Percentiles rank a stretch among this genome's conserved stretches.
Conservation (phyloP, 192 early-diverging fungal species). For the Backusella luteola region DNA sequence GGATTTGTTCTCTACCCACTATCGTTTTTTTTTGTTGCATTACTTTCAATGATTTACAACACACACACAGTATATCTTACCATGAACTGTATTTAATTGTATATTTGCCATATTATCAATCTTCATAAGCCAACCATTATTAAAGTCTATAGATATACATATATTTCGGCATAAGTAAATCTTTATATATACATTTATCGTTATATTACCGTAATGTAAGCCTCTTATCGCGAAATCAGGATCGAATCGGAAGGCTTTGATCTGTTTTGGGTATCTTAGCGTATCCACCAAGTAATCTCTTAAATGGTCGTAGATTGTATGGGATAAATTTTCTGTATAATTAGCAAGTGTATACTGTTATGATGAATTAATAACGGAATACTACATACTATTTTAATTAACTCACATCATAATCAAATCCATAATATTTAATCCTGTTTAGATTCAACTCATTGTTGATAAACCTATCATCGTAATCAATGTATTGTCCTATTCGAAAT, state of each 20-base stretch:
- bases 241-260: slow-evolving; percentile 48
- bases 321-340: slow-evolving; percentile 53
- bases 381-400: background rate
- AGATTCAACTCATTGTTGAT: slow-evolving; percentile 58
- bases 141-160: slow-evolving; percentile 28
- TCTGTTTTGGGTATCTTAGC: slow-evolving; percentile 49
- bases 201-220: slow-evolving; percentile 47
- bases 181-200: background rate
- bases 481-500: background rate
- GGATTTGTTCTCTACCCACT: slow-evolving; percentile 58
- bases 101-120: slow-evolving; percentile 62
- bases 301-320: slow-evolving; percentile 58
- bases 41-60: no score
- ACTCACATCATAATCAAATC: slow-evolving; percentile 57
- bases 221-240: slow-evolving; percentile 59
- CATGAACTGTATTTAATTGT: slow-evolving; percentile 48
- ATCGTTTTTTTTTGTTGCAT: background rate
- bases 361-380: background rate
- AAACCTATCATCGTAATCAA: slow-evolving; percentile 30
- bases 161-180: no score
- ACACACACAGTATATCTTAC: background rate
- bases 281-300: slow-evolving; percentile 52
- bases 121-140: slow-evolving; percentile 62
- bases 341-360: slow-evolving; percentile 57
- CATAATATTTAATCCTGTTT: slow-evolving; percentile 52